Evolutionary conservation across 2,329 filamentous ascomycete genomes (phyloP), one percentile per base, ranked within the genome.

Genomic region (Simplicillium sp.): DNA sequence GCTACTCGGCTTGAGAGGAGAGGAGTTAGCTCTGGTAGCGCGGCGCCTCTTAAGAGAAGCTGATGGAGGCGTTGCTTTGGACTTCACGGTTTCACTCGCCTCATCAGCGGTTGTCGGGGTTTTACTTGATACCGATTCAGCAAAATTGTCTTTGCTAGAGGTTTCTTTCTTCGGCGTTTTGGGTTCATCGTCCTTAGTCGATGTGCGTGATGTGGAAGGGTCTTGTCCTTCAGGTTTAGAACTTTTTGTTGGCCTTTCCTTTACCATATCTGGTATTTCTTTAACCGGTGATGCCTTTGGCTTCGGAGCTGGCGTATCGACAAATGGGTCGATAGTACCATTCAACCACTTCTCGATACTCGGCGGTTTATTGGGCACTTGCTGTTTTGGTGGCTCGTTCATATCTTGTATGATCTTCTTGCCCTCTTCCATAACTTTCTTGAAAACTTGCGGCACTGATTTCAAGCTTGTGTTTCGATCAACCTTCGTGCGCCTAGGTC

Each of bases 261-360:
- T 38, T 5, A 9, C 20, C 20, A 25, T 25, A 5, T 25, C 20
- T 25, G 20, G 20, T 25, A 25, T 25, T 14, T 40, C 38, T 31
- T 36, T 36, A 17, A 36, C 34, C 11, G 34, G 34, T 17, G 34
- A 25, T 25, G 20, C 20, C 31, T 33, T 33, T 33, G 31, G 31
- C 31, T 33, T 33, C 31, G 13, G 13, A 33, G 31, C 16, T 6
- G 42, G 36, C 11, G 31, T 18, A 13, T 80, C 76, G 3, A 80
- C 65, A 51, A 80, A 80, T 3, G 77, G 75, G 49, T 82, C 78
- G 12, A 79, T 70, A 0, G 78, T 82, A 16, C 65, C 69, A 50
- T 73, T 76, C 18, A 82, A 61, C 78, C 78, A 82, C 16, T 71
- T 79, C 53, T 82, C 78, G 40, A 82, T 82, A 50, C 70, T 81